Conservation (phyloP, 441 rosid genomes). For the Pelargonium australe region DNA sequence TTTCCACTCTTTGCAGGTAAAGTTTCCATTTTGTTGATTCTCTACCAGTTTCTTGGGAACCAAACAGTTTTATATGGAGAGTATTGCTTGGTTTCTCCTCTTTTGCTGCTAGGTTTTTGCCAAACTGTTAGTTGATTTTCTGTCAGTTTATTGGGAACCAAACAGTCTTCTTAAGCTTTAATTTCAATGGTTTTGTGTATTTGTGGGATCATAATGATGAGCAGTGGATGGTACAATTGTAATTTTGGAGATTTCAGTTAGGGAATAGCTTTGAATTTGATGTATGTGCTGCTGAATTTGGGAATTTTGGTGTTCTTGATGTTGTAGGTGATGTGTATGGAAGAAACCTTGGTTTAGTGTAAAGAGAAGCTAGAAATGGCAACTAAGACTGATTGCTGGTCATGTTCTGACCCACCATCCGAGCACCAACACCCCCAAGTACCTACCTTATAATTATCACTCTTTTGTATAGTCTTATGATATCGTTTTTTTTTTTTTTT, state of each 20-base stretch:
- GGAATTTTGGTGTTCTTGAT: not conserved
- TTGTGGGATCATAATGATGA: not conserved
- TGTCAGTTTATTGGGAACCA: not conserved
- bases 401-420: constrained; percentile 8
- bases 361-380: constrained; percentile 5
- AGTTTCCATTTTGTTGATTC: too few relatives aligned
- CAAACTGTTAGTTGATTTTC: constrained; percentile 2
- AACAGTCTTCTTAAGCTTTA: not conserved
- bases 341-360: not conserved
- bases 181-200: not conserved
- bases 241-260: not conserved
- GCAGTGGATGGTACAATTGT: not conserved
- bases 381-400: constrained; percentile 5
- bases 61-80: too few relatives aligned
- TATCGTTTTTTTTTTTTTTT: not conserved
- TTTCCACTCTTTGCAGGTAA: too few relatives aligned
- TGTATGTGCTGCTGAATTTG: not conserved
- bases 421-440: constrained; percentile 2
- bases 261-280: not conserved
- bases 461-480: constrained; percentile 2
- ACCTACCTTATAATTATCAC: not conserved
- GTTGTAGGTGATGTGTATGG: constrained; percentile 4
- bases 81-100: too few relatives aligned
- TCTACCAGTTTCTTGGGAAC: too few relatives aligned
- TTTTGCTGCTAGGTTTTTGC: not conserved